These are phyloP conservation scores for Tylopilus sp. DNA, from an alignment of 768 basidiomycete genomes.

Conservation along the genomic window DNA sequence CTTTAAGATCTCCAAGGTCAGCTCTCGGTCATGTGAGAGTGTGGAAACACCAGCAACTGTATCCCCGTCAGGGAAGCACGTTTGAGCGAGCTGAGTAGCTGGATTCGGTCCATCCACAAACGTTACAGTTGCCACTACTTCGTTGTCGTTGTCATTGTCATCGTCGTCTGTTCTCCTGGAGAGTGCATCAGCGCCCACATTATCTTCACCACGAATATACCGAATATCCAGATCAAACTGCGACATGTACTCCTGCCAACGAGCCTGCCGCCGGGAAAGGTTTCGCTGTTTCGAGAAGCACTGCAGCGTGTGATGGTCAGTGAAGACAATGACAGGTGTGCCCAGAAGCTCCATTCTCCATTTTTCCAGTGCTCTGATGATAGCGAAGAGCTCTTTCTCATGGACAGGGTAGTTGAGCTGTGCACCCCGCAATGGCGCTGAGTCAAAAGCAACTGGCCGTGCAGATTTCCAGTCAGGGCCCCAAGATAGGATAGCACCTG, in stretches of 20 bases:
- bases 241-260: background rate
- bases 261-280: background rate
- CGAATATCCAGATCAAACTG: background rate
- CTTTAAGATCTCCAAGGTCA: background rate
- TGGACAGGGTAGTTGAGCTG: background rate
- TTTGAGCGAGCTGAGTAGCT: too few species aligned
- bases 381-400: background rate
- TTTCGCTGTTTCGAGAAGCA: background rate
- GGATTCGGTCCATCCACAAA: too few species aligned
- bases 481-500: background rate
- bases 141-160: too few species aligned
- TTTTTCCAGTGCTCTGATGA: background rate
- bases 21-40: background rate
- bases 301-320: background rate
- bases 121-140: too few species aligned
- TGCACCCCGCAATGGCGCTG: background rate
- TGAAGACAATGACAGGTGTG: background rate
- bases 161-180: background rate
- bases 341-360: background rate
- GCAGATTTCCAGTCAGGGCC: background rate
- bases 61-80: too few species aligned
- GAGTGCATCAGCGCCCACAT: background rate
- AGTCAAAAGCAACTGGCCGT: background rate
- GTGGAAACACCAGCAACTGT: too few species aligned
- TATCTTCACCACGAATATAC: background rate